Evolutionary conservation across 176 grass and related monocot species (phyloP).

Genomic region (Bromus sterilis): DNA sequence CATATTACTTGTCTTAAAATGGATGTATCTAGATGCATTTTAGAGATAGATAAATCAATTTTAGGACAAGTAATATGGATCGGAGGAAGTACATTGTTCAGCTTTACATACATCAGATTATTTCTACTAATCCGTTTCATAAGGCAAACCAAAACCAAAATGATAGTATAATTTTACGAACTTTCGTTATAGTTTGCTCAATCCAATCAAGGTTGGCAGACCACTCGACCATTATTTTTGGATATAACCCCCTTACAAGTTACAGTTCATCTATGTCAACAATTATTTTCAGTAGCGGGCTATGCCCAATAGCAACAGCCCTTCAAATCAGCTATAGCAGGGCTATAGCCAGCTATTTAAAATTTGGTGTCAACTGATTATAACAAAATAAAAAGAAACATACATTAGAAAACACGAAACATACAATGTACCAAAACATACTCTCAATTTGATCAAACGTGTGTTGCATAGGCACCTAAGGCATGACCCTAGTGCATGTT

Average conservation of each 20-base stretch:
- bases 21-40: too few species aligned
- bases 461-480: not conserved
- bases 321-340: too few species aligned
- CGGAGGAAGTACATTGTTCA: too few species aligned
- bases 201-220: not conserved
- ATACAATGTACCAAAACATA: not conserved
- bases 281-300: too few species aligned
- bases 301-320: too few species aligned
- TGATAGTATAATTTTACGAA: not conserved
- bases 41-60: too few species aligned
- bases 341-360: too few species aligned
- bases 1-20: too few species aligned
- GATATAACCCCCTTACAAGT: not conserved
- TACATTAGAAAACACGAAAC: not conserved
- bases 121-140: slow-evolving; percentile 1
- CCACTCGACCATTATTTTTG: not conserved
- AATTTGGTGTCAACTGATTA: slow-evolving; percentile 4
- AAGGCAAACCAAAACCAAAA: not conserved
- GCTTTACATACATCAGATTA: not conserved
- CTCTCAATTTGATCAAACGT: not conserved
- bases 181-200: not conserved
- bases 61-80: too few species aligned
- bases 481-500: not conserved
- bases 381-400: not conserved
- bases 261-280: not conserved